Percentiles rank a stretch among this genome's conserved stretches.
phyloP scores from a whole-genome alignment of 2,329 filamentous ascomycete genomes.

The Colletotrichum cordylinicola region DNA sequence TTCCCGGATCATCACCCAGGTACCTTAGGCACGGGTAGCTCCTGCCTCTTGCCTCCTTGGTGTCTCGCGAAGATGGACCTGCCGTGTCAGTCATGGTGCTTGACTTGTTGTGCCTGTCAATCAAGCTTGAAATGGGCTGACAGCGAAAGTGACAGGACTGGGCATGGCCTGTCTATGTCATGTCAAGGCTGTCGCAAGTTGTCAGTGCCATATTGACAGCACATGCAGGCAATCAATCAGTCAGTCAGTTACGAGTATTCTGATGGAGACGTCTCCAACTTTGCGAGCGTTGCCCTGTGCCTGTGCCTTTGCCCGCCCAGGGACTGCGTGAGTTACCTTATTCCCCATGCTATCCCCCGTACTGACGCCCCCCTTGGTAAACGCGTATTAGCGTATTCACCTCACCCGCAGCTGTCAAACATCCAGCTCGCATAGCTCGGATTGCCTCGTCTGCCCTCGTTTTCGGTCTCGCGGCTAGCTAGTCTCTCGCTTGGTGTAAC shows the following conservation, averaged over 20 bases:
- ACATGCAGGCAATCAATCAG: background rate
- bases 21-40: background rate
- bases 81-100: background rate
- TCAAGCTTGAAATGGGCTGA: background rate
- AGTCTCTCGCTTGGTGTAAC: background rate
- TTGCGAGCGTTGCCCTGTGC: background rate
- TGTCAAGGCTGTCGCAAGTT: background rate
- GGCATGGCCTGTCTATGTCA: background rate
- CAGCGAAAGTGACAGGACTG: background rate
- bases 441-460: background rate
- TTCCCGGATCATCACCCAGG: background rate
- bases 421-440: background rate
- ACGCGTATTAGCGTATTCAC: slow-evolving; percentile 6
- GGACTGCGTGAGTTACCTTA: background rate
- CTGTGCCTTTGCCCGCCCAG: background rate
- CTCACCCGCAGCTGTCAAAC: background rate
- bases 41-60: background rate
- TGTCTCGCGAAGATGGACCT: background rate
- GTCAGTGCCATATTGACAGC: background rate
- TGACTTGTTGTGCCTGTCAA: background rate
- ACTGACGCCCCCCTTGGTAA: background rate
- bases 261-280: background rate
- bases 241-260: background rate
- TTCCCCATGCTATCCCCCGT: background rate
- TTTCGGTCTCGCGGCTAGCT: background rate